Evolutionary conservation across 441 rosid species (phyloP), one percentile per base, ranked within the genome.

Genomic region (Eutrema salsugineum): DNA sequence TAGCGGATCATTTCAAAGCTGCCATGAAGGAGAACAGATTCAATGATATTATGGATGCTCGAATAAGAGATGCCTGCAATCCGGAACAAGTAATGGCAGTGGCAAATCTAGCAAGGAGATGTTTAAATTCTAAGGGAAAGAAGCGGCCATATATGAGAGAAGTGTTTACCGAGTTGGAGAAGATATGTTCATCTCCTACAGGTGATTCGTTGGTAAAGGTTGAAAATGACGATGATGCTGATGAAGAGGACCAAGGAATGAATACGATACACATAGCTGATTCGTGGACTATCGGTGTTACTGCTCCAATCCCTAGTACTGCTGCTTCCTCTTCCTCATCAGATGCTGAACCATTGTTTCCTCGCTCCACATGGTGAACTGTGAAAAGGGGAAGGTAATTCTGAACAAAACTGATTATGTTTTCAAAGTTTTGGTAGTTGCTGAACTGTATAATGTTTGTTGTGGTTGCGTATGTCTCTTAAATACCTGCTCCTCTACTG

Each of bases 61-160:
- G 64, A 44, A 65, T 75, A 36, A 39, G 12, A 64, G 36, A 53
- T 4, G 72, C 54, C 40, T 76, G 63, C 9, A 51, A 70, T 11
- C 44, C 35, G 15, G 75, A 71, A 63, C 81, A 82, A 63, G 57
- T 77, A 2, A 56, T 66, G 30, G 71, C 61, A 6, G 79, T 73
- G 46, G 83, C 80, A 12, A 63, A 11, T 49, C 62, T 79, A 5
- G 81, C 79, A 6, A 67, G 54, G 55, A 77, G 48, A 44, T 73
- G 83, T 62, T 42, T 77, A 36, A 70, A 77, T 20, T 56, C 76
- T 12, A 79, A 47, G 55, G 79, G 83, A 32, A 71, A 51, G 71
- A 79, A 62, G 42, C 33, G 79, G 44, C 77, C 83, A 5, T 48
- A 73, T 35, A 79, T 63, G 82, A 79, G 73, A 33, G 44, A 76